These are phyloP conservation scores for Boeremia exigua DNA, from an alignment of 2,329 filamentous ascomycete genomes.

Conservation along the genomic window DNA sequence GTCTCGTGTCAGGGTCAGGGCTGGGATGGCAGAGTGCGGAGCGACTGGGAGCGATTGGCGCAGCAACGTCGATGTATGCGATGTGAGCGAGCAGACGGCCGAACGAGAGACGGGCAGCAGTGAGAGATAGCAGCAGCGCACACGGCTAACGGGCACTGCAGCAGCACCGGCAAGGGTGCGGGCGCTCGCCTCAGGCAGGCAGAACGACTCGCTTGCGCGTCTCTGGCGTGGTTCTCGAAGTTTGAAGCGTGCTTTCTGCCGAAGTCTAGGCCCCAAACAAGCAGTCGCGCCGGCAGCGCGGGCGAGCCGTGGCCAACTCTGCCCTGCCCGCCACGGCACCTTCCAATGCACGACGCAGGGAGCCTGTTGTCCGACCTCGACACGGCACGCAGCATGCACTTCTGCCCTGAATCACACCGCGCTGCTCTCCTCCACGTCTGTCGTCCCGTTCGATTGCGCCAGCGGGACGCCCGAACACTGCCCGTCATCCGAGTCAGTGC, in stretches of 20 bases:
- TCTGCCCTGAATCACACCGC: neutral
- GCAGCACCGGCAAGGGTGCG: conserved; percentile 9
- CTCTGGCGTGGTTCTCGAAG: conserved; percentile 27
- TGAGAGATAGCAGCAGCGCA: conserved; percentile 11
- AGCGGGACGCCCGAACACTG: conserved; percentile 5
- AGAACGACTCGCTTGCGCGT: conserved; percentile 18
- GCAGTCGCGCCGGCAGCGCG: conserved; percentile 19
- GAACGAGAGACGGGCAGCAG: conserved; percentile 14
- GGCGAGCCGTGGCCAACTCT: neutral
- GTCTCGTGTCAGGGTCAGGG: conserved; percentile 18
- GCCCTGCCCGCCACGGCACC: conserved; percentile 1
- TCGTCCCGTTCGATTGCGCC: neutral
- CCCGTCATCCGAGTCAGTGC: conserved; percentile 12
- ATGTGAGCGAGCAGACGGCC: conserved; percentile 9
- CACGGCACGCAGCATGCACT: neutral
- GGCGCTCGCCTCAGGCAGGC: conserved; percentile 7
- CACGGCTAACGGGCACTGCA: conserved; percentile 7
- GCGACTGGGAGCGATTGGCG: conserved; percentile 2
- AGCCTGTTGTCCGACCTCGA: neutral
- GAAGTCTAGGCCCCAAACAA: conserved; percentile 26
- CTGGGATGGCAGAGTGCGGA: neutral
- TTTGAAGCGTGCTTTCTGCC: conserved; percentile 20
- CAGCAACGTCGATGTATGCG: conserved; percentile 4
- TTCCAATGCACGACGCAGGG: conserved; percentile 1
- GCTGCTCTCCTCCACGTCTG: conserved; percentile 1